Evolutionary conservation across 192 early-diverging fungal genomes (phyloP).

Genomic region (Backusella westeae): DNA sequence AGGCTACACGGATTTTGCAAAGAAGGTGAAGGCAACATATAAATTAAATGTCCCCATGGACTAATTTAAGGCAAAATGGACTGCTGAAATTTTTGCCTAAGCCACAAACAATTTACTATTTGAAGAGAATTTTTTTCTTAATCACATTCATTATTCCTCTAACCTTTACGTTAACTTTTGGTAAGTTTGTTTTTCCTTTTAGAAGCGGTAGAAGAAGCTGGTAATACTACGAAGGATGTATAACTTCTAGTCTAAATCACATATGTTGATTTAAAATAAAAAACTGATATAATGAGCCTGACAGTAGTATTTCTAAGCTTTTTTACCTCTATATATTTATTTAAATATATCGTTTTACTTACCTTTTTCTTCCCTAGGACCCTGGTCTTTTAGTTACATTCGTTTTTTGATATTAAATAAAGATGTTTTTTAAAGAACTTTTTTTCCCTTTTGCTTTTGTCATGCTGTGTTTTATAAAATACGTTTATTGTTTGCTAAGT

Average conservation of each 20-base stretch:
- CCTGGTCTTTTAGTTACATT: background rate
- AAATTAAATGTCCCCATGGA: constrained; percentile 14
- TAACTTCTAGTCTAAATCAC: constrained; percentile 4
- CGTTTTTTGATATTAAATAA: background rate
- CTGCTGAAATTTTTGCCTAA: constrained; percentile 8
- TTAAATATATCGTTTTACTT: background rate
- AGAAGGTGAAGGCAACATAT: constrained; percentile 14
- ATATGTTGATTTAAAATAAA: constrained; percentile 5
- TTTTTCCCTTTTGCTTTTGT: background rate
- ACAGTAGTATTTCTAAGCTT: background rate
- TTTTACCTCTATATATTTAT: background rate
- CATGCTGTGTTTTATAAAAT: background rate
- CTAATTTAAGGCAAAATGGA: background rate
- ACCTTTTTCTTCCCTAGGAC: background rate
- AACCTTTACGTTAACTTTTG: background rate
- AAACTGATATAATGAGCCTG: constrained; percentile 17
- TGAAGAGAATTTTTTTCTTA: background rate
- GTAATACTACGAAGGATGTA: background rate
- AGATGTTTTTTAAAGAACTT: too few relatives aligned
- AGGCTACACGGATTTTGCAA: constrained; percentile 41
- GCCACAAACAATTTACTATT: background rate
- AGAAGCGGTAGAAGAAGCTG: background rate
- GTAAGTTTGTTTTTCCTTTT: background rate
- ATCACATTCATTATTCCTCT: background rate
- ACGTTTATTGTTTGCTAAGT: too few relatives aligned